Conservation (phyloP, 116 monocot genomes). For the Papilionanthe hybrid region DNA sequence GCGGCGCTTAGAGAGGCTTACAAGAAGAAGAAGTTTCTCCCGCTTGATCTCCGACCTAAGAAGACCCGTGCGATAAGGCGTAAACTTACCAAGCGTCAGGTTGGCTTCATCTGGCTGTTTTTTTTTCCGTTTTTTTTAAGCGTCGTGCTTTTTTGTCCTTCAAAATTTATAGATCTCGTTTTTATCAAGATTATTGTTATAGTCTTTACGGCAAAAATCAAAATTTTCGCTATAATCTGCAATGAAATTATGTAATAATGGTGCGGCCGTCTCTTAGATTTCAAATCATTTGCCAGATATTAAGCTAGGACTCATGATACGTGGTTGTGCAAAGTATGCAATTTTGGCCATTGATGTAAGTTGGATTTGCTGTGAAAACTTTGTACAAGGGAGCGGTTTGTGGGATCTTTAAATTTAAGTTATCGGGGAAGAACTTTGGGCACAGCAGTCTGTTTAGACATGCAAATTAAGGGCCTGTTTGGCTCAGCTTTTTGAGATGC, state of each 20-base stretch:
- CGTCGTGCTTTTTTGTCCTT: background rate
- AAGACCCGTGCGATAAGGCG: slow-evolving; percentile 57
- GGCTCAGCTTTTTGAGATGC: too few species aligned
- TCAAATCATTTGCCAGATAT: background rate
- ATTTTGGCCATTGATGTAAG: background rate
- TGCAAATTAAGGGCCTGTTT: too few species aligned
- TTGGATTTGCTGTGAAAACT: background rate
- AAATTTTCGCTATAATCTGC: background rate
- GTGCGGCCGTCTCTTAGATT: background rate
- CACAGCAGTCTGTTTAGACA: background rate
- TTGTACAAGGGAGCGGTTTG: background rate
- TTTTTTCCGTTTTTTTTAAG: background rate
- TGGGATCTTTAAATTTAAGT: background rate
- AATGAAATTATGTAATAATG: background rate
- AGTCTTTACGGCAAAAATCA: too few species aligned
- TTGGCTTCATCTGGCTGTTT: background rate
- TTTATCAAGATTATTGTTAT: too few species aligned
- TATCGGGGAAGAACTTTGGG: background rate
- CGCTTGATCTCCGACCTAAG: slow-evolving; percentile 57
- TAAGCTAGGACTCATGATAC: background rate
- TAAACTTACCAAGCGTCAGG: slow-evolving; percentile 57
- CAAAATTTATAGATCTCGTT: too few species aligned
- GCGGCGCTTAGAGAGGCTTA: slow-evolving; percentile 45
- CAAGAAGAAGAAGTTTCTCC: slow-evolving; percentile 48
- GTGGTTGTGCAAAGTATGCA: background rate